These are phyloP conservation scores for Orbilia brochopaga DNA, from an alignment of 2,329 filamentous ascomycete species.

Conservation along the genomic window DNA sequence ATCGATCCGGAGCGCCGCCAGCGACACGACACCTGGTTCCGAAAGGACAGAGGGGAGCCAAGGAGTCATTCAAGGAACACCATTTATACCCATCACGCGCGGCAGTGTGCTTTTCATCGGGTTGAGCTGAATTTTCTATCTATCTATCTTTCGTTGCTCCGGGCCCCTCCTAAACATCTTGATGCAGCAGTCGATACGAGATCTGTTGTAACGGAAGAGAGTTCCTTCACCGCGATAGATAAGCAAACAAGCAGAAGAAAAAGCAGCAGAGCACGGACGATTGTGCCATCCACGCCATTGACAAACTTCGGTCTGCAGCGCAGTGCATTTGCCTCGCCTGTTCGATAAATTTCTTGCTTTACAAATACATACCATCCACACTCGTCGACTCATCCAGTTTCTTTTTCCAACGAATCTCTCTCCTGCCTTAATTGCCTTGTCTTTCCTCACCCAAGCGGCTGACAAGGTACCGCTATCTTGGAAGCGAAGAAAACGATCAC, in stretches of 20 bases:
- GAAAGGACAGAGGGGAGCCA: background rate
- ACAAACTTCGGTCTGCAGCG: constrained; percentile 13
- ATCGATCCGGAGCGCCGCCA: background rate
- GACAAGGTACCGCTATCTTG: constrained; percentile 32
- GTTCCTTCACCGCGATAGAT: constrained; percentile 33
- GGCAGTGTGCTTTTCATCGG: too few species aligned
- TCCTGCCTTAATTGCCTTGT: constrained; percentile 14
- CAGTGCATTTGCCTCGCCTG: background rate
- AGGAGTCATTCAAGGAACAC: background rate
- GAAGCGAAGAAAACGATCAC: constrained; percentile 42
- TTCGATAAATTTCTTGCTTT: background rate
- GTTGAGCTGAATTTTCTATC: too few species aligned
- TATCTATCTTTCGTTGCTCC: background rate
- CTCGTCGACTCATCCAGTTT: constrained; percentile 5
- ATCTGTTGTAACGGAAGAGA: constrained; percentile 15
- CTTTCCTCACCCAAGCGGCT: background rate
- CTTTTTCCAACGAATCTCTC: constrained; percentile 18
- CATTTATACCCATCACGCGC: background rate
- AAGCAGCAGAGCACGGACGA: constrained; percentile 25
- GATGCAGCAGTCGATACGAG: constrained; percentile 23
- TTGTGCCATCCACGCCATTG: constrained; percentile 11
- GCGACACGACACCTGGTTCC: background rate
- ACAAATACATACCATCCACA: too few species aligned
- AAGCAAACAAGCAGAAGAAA: constrained; percentile 27
- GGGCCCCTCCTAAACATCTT: background rate